These are phyloP conservation scores for Piromyces finnis DNA, from an alignment of 192 early-diverging fungal species.

Conservation along the genomic window DNA sequence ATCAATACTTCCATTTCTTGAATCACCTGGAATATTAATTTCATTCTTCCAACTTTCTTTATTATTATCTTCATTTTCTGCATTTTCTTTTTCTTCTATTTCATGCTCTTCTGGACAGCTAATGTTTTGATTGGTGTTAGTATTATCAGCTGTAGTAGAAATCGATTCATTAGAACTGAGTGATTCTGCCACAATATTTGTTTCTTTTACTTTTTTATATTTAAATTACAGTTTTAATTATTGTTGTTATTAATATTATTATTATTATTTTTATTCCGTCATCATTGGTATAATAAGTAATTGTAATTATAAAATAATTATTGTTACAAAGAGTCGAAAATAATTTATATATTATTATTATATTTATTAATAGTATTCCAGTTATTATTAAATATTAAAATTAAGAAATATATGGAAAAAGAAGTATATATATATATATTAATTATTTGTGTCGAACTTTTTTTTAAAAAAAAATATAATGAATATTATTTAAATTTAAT, in stretches of 20 bases:
- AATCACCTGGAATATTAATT: background rate
- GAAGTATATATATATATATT: too few species aligned
- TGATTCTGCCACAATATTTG: background rate
- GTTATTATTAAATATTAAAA: too few species aligned
- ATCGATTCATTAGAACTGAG: background rate
- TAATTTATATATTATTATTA: too few species aligned
- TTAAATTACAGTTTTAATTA: background rate
- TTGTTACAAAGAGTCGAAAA: too few species aligned
- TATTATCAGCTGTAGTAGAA: background rate
- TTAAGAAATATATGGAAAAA: too few species aligned
- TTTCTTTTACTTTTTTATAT: background rate
- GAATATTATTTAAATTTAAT: background rate
- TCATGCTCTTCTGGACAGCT: background rate
- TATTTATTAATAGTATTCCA: too few species aligned
- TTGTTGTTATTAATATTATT: slow-evolving; percentile 2
- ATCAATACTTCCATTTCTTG: background rate
- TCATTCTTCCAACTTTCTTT: background rate
- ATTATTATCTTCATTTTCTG: background rate
- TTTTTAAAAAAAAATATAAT: too few species aligned
- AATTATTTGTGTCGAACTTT: too few species aligned
- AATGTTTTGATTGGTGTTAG: background rate
- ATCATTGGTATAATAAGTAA: too few species aligned
- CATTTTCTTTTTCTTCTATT: too few species aligned
- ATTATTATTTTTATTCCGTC: slow-evolving; percentile 4
- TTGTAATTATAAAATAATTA: too few species aligned